A percentile compares a stretch with the other conserved stretches of the same genome.
These are phyloP conservation scores for Emericellopsis atlantica DNA, from an alignment of 2,329 filamentous ascomycete species.

Conservation along the genomic window DNA sequence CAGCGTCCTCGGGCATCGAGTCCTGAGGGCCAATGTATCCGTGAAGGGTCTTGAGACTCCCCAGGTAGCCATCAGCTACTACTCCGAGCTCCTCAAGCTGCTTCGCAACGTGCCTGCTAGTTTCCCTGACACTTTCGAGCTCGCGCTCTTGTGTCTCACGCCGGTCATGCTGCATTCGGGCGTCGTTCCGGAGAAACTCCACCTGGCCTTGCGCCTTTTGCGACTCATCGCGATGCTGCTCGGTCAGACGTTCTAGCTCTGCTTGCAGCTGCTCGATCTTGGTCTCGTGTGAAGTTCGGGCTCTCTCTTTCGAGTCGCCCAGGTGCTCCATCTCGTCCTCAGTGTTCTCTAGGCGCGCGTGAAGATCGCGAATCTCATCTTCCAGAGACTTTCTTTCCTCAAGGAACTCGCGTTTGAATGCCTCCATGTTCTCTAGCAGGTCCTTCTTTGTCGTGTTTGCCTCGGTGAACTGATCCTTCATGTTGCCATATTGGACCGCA, in stretches of 20 bases:
- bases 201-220: conserved; percentile 50
- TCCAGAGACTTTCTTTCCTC: conserved; percentile 76
- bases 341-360: conserved; percentile 68
- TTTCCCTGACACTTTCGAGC: conserved; percentile 41
- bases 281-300: conserved; percentile 58
- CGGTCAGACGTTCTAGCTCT: conserved; percentile 54
- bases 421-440: conserved; percentile 87
- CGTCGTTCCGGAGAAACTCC: conserved; percentile 49
- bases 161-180: conserved; percentile 44
- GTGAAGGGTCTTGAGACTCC: conserved; percentile 46
- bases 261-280: conserved; percentile 55
- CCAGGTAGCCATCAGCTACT: conserved; percentile 35
- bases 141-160: conserved; percentile 46
- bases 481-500: conserved; percentile 43
- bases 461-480: conserved; percentile 64
- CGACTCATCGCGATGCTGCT: conserved; percentile 42
- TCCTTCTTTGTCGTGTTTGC: conserved; percentile 87
- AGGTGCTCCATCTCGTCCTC: conserved; percentile 88
- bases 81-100: conserved; percentile 38
- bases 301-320: conserved; percentile 71
- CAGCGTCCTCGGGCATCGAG: conserved; percentile 39
- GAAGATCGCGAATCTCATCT: conserved; percentile 64
- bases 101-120: conserved; percentile 35
- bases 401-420: conserved; percentile 77
- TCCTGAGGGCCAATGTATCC: conserved; percentile 42